A percentile compares a stretch with the other conserved stretches of the same genome.
These are phyloP conservation scores for Fonsecaea erecta DNA, from an alignment of 2,329 filamentous ascomycete species.

Conservation along the genomic window DNA sequence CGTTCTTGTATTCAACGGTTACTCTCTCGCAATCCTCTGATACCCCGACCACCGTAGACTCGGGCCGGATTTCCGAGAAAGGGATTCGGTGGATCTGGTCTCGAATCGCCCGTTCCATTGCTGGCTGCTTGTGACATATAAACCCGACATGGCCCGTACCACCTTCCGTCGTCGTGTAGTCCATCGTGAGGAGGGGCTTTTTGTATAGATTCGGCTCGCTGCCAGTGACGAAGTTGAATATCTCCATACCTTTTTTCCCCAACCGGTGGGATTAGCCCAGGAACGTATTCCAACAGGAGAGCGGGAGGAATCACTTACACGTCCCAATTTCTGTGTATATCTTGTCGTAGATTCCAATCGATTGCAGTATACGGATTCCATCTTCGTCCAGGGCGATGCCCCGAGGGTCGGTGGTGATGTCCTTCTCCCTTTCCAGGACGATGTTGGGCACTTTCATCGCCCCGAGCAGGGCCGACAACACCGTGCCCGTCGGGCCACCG, in stretches of 20 bases:
- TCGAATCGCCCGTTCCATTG: slow-evolving; percentile 39
- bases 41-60: slow-evolving; percentile 27
- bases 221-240: slow-evolving; percentile 34
- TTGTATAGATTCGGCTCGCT: slow-evolving; percentile 26
- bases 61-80: slow-evolving; percentile 27
- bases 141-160: slow-evolving; percentile 42
- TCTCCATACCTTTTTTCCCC: slow-evolving; percentile 29
- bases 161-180: slow-evolving; percentile 38
- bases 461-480: slow-evolving; percentile 40
- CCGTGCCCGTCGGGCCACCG: slow-evolving; percentile 41
- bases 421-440: slow-evolving; percentile 39
- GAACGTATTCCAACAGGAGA: not conserved
- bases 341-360: slow-evolving; percentile 40
- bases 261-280: slow-evolving; percentile 7
- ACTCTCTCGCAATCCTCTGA: slow-evolving; percentile 22
- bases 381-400: slow-evolving; percentile 44
- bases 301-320: slow-evolving; percentile 27
- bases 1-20: slow-evolving; percentile 29
- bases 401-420: slow-evolving; percentile 42
- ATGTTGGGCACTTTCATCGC: slow-evolving; percentile 39
- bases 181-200: slow-evolving; percentile 30
- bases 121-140: slow-evolving; percentile 42
- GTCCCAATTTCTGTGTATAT: slow-evolving; percentile 41
- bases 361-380: slow-evolving; percentile 42
- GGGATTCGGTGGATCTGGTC: slow-evolving; percentile 24